phyloP scores from a whole-genome alignment of 2,329 filamentous ascomycete species.

The Phialocephala sp. region DNA sequence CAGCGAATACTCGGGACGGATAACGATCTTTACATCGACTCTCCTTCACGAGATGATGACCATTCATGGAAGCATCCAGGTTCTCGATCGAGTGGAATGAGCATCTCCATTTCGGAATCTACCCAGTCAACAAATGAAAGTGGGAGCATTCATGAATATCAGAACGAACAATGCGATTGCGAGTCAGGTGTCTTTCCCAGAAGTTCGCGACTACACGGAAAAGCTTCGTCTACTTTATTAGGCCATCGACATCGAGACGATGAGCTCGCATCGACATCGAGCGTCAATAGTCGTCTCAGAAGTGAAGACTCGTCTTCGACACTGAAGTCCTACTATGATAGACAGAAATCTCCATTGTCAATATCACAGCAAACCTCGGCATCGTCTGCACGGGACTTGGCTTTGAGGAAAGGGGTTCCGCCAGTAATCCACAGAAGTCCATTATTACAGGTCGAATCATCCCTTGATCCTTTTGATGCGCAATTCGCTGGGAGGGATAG shows the following conservation, averaged over 20 bases:
- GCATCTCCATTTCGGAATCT: conserved; percentile 46
- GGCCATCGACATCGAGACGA: conserved; percentile 48
- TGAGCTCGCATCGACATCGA: conserved; percentile 43
- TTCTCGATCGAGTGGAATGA: conserved; percentile 48
- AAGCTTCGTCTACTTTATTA: conserved; percentile 52
- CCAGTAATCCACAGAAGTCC: conserved; percentile 39
- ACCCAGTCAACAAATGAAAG: conserved; percentile 36
- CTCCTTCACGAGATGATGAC: conserved; percentile 36
- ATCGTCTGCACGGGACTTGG: conserved; percentile 47
- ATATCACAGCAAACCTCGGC: conserved; percentile 51
- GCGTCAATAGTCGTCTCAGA: conserved; percentile 42
- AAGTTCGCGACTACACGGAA: conserved; percentile 45
- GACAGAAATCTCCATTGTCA: conserved; percentile 47
- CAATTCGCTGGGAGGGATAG: conserved; percentile 26
- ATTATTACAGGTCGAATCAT: conserved; percentile 34
- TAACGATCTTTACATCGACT: conserved; percentile 54
- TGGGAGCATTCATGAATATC: conserved; percentile 31
- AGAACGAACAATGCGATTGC: conserved; percentile 35
- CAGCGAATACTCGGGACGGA: conserved; percentile 41
- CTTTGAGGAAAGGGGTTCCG: conserved; percentile 45
- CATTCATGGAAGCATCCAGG: conserved; percentile 36
- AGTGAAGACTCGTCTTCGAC: conserved; percentile 51
- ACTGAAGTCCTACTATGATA: conserved; percentile 53
- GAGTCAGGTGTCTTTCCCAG: conserved; percentile 37
- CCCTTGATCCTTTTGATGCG: conserved; percentile 33